Percentiles rank a stretch among this genome's conserved stretches.
Evolutionary conservation across 2,329 filamentous ascomycete genomes (phyloP).

Genomic region (Pseudocercospora fijiensis): DNA sequence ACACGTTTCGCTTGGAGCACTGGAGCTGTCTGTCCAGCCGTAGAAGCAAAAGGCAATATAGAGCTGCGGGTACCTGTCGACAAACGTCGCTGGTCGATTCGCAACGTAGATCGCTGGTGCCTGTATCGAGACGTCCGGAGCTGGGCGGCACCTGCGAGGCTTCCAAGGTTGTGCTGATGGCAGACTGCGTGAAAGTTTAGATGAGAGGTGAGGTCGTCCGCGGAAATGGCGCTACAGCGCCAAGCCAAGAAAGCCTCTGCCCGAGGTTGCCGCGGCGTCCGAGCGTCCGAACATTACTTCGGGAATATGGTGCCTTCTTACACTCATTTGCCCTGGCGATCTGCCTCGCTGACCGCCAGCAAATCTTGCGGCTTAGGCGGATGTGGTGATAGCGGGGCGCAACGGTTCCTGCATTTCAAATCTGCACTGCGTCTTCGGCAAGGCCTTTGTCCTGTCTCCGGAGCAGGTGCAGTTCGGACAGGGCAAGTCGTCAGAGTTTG

Average conservation of each 20-base stretch:
- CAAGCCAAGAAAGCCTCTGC: not conserved
- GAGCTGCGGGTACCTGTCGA: not conserved
- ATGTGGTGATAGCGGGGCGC: not conserved
- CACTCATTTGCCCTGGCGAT: not conserved
- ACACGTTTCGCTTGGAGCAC: not conserved
- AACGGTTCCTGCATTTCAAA: not conserved
- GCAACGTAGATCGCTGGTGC: constrained; percentile 2
- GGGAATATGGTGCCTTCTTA: not conserved
- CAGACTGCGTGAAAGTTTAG: not conserved
- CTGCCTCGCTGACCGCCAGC: not conserved
- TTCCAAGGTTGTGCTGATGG: constrained; percentile 2
- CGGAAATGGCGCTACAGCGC: not conserved
- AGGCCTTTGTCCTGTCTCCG: not conserved
- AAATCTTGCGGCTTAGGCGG: constrained; percentile 3
- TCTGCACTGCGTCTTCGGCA: not conserved
- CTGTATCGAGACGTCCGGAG: not conserved
- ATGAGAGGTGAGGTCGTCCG: constrained; percentile 1
- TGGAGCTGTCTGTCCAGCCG: not conserved
- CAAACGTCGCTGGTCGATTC: constrained; percentile 1
- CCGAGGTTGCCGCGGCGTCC: constrained; percentile 1
- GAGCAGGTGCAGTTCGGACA: not conserved
- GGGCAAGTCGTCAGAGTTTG: not conserved
- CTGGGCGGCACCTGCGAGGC: not conserved
- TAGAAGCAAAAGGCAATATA: not conserved
- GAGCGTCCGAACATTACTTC: constrained; percentile 2